Base-by-base conservation (phyloP, 2,329 filamentous ascomycete species). In the Fusarium nisikadoi region DNA sequence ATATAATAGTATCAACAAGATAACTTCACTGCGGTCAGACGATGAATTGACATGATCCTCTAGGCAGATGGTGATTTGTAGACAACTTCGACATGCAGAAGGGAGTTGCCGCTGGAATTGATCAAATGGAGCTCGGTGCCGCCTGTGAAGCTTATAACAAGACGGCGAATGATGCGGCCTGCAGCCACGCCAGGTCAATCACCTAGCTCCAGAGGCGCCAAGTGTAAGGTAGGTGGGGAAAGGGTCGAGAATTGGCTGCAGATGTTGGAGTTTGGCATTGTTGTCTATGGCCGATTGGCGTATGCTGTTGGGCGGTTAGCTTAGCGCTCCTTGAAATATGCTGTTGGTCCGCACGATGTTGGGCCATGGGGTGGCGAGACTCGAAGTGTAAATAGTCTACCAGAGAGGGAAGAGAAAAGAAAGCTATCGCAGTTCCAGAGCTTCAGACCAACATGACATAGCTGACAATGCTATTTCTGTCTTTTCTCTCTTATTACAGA, bases 391-490 rank as follows among this genome's bases (percentile, higher is more conserved):
- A 47, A 31, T 31, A 25, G 45, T 6, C 45, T n/a, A 9, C 17
- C 7, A n/a, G 45, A 17, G 45, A 31, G 45, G 20, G 4, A 47
- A 47, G 45, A 47, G 45, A 47, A 31, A 47, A 47, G 45, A 31
- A 31, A 14, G 20, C 8, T 7, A 31, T 12, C 4, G 10, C 20
- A n/a, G 3, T 17, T 33, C 0, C 14, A n/a, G 7, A 31, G 10
- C 12, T 16, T 29, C 4, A 20, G 19, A 9, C 17, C 19, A 2
- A 29, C 13, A 1, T 17, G n/a, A 12, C 3, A 29, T n/a, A 11
- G 14, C 20, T 10, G n/a, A 46, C 3, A 2, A 5, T 11, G 0
- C 12, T 2, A 9, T 12, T 14, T 6, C 31, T 20, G 12, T 20
- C 4, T 14, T 19, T 20, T 10, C 3, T 11, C 4, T 12, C 4